phyloP scores from a whole-genome alignment of 2,329 filamentous ascomycete genomes.

The Penicillium brasilianum region DNA sequence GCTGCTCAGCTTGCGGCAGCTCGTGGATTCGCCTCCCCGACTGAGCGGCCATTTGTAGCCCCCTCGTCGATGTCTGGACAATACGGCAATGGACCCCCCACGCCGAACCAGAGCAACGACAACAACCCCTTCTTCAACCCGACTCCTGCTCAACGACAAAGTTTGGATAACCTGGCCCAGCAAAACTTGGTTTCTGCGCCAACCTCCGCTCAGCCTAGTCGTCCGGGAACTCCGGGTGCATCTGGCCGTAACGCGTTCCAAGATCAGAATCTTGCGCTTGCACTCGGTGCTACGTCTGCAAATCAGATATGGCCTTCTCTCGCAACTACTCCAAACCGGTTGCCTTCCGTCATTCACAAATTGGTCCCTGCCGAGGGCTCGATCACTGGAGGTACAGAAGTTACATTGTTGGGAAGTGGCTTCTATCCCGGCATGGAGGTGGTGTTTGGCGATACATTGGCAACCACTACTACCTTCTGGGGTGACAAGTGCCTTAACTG shows the following conservation, averaged over 20 bases:
- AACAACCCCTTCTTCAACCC: slow-evolving; percentile 63
- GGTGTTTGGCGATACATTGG: slow-evolving; percentile 75
- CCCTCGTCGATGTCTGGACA: slow-evolving; percentile 49
- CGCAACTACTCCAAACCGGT: slow-evolving; percentile 56
- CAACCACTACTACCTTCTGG: slow-evolving; percentile 79
- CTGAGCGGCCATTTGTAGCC: slow-evolving; percentile 55
- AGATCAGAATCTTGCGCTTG: slow-evolving; percentile 38
- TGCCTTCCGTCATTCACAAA: slow-evolving; percentile 73
- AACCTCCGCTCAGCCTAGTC: slow-evolving; percentile 73
- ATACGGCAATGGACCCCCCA: slow-evolving; percentile 67
- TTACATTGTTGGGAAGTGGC: slow-evolving; percentile 79
- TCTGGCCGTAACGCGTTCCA: slow-evolving; percentile 52
- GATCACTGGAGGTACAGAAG: slow-evolving; percentile 81
- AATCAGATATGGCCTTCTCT: slow-evolving; percentile 60
- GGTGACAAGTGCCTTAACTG: slow-evolving; percentile 80
- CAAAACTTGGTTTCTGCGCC: slow-evolving; percentile 73
- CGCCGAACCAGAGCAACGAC: slow-evolving; percentile 66
- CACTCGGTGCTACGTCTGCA: slow-evolving; percentile 51
- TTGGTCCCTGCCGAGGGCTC: slow-evolving; percentile 83
- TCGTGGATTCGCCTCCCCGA: slow-evolving; percentile 43
- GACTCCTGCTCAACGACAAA: slow-evolving; percentile 62
- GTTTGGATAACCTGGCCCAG: slow-evolving; percentile 68
- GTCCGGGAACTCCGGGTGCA: slow-evolving; percentile 71
- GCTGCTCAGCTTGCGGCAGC: slow-evolving; percentile 49
- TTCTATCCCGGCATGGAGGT: slow-evolving; percentile 82